These are phyloP conservation scores for Phoma sp. DNA, from an alignment of 2,329 filamentous ascomycete species.

Conservation along the genomic window DNA sequence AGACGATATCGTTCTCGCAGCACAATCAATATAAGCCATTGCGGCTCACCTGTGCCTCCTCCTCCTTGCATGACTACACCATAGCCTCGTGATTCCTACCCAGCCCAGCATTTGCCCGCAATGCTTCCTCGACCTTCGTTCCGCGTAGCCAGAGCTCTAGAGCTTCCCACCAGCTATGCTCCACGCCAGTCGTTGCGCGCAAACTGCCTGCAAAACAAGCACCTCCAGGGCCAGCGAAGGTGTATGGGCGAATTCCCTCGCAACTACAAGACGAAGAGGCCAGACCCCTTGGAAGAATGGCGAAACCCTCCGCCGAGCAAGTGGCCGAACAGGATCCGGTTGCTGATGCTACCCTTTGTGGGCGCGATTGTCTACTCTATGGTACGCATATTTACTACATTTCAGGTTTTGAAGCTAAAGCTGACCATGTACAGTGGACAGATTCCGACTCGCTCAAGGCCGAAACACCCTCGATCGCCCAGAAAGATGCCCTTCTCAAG, in stretches of 20 bases:
- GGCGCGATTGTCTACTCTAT: constrained; percentile 65
- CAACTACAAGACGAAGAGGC: constrained; percentile 25
- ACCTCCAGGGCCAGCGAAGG: constrained; percentile 22
- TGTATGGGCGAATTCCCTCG: constrained; percentile 29
- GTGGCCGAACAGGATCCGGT: constrained; percentile 51
- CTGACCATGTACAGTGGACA: constrained; percentile 35
- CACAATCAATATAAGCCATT: constrained; percentile 17
- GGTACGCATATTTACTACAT: constrained; percentile 50
- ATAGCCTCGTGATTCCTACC: constrained; percentile 18
- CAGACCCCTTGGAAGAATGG: constrained; percentile 41
- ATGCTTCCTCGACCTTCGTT: constrained; percentile 41
- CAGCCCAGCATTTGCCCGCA: constrained; percentile 23
- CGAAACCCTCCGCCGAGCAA: constrained; percentile 45
- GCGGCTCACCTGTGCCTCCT: background rate
- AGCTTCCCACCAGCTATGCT: constrained; percentile 36
- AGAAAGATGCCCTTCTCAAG: constrained; percentile 82
- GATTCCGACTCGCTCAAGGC: constrained; percentile 49
- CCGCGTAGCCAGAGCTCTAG: constrained; percentile 34
- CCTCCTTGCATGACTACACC: constrained; percentile 19
- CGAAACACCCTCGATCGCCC: constrained; percentile 76
- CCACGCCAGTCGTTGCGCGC: constrained; percentile 29
- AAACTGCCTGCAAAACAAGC: constrained; percentile 22
- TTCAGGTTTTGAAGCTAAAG: too few species aligned
- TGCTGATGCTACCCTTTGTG: constrained; percentile 58
- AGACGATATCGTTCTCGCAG: constrained; percentile 7